Base-by-base conservation (phyloP, 768 basidiomycete genomes). In the Trametes coccinea region DNA sequence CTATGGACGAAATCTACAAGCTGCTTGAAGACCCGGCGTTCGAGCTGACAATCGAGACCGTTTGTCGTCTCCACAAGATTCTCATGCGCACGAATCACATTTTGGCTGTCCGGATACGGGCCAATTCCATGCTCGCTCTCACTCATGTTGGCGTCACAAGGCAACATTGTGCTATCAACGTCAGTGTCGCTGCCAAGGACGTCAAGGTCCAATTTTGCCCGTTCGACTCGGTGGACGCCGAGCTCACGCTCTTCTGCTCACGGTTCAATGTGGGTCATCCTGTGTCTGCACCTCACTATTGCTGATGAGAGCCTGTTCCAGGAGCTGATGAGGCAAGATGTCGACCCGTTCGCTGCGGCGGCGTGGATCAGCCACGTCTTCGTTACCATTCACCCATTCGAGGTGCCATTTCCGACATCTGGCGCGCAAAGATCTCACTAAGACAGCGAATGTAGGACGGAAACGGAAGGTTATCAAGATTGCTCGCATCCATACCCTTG, bases 321-420 rank as follows among this genome's bases (percentile, higher is more conserved):
- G 55, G 62, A 60, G 16, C 6, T 53, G 14, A 47, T 60, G 52
- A 53, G 52, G 43, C 51, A 47, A 34, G 53, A 63, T 39, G 39
- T 59, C 1, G 56, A 57, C 29, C 62, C 62, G 8, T 63, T 63
- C 52, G 62, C 57, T 4, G 56, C 57, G 5, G 56, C 62, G 1
- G 62, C 62, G 3, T 63, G 62, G 62, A 63, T 63, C 27, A 63
- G 62, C 52, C 56, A 63, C 30, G 62, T 63, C 33, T 63, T 63
- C n/a, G 53, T 63, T 16, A 58, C 56, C 7, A 53, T 63, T 13
- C 62, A 63, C 34, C 62, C 62, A 9, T 63, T 63, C 52, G 56
- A 63, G 62, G 62, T 59, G 52, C 27, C 16, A 8, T 43, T n/a
- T n/a, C 10, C 41, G 10, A 43, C 13, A 14, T 8, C n/a, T 6